These are phyloP conservation scores for Xylariales sp. DNA, from an alignment of 2,329 filamentous ascomycete species.

Conservation along the genomic window DNA sequence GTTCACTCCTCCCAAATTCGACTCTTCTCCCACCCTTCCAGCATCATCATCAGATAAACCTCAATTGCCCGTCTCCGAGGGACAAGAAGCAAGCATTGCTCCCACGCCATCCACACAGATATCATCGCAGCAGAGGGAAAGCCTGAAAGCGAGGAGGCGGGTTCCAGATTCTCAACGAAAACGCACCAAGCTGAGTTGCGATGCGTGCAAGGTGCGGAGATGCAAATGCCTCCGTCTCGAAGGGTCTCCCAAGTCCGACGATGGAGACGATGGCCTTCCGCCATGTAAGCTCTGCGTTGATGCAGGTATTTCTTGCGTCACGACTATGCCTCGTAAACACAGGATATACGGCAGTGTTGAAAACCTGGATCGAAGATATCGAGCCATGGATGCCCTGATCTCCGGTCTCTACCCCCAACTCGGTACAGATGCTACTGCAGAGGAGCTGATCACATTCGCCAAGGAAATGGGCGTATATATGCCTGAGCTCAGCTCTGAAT, in stretches of 20 bases:
- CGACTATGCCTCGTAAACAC: conserved; percentile 37
- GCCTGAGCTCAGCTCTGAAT: conserved; percentile 22
- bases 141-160: conserved; percentile 24
- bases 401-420: conserved; percentile 35
- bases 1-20: neutral
- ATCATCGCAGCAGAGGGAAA: conserved; percentile 16
- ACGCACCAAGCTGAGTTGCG: conserved; percentile 30
- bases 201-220: conserved; percentile 31
- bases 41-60: neutral
- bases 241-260: conserved; percentile 9
- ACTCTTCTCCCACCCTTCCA: neutral
- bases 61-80: conserved; percentile 1
- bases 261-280: conserved; percentile 19
- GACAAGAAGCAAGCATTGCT: neutral
- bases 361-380: conserved; percentile 36
- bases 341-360: conserved; percentile 41
- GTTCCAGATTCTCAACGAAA: conserved; percentile 29
- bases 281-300: conserved; percentile 34
- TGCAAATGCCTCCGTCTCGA: conserved; percentile 27
- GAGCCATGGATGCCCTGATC: conserved; percentile 36
- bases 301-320: conserved; percentile 34
- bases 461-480: conserved; percentile 31
- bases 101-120: conserved; percentile 1
- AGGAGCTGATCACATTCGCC: conserved; percentile 34
- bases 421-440: conserved; percentile 30